Evolutionary conservation across 2,329 filamentous ascomycete genomes (phyloP).

Genomic region (Fusarium cicatricum): DNA sequence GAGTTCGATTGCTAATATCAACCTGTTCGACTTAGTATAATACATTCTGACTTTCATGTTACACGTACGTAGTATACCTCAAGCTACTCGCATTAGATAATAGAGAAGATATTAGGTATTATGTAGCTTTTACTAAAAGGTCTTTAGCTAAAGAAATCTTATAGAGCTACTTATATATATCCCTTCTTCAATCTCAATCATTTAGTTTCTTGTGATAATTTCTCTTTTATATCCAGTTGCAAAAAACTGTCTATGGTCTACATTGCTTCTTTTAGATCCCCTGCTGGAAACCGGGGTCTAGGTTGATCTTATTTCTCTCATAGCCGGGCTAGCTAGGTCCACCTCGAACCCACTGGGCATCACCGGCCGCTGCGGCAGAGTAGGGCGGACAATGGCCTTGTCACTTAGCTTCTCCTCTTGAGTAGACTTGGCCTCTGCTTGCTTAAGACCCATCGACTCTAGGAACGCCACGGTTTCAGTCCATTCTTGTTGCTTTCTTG

Average conservation of each 20-base stretch:
- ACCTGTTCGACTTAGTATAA: too few species aligned
- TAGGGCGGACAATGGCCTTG: not conserved
- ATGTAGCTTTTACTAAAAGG: too few species aligned
- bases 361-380: conserved; percentile 7
- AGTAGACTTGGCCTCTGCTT: conserved; percentile 34
- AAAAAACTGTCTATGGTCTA: not conserved
- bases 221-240: not conserved
- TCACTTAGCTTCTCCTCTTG: conserved; percentile 22
- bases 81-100: too few species aligned
- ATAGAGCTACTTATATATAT: too few species aligned
- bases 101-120: too few species aligned
- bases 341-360: conserved; percentile 24
- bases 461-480: conserved; percentile 61
- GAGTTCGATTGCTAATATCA: too few species aligned
- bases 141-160: too few species aligned
- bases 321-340: conserved; percentile 16
- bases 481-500: conserved; percentile 63
- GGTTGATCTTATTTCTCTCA: conserved; percentile 21
- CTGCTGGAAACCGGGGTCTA: not conserved
- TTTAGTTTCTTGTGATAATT: too few species aligned
- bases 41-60: too few species aligned
- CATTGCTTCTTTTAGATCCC: not conserved
- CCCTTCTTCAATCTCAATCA: too few species aligned
- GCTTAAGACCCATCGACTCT: conserved; percentile 54
- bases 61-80: too few species aligned